A percentile compares a stretch with the other conserved stretches of the same genome.
Evolutionary conservation across 192 early-diverging fungal genomes (phyloP).

Genomic region (Coemansia sp.): DNA sequence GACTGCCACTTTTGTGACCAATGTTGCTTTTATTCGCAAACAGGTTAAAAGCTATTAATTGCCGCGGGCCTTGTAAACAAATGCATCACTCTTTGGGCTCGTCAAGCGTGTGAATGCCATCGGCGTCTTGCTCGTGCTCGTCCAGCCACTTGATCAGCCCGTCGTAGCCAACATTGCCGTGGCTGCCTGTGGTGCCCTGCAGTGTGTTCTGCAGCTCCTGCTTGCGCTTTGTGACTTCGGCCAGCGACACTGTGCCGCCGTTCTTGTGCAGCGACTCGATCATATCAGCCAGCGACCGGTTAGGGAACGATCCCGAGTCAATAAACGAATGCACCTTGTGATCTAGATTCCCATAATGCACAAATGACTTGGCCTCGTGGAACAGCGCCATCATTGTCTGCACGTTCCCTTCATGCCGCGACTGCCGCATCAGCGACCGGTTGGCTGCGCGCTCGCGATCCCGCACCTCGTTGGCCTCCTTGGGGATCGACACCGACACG

Average conservation of each 20-base stretch:
- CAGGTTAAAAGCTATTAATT: no score
- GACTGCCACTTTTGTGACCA: no score
- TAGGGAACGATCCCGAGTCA: conserved; percentile 16
- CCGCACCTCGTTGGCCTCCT: conserved; percentile 35
- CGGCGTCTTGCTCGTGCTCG: conserved; percentile 7
- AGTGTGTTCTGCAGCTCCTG: conserved; percentile 38
- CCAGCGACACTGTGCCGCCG: conserved; percentile 18
- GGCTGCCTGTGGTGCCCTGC: conserved; percentile 46
- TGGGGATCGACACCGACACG: conserved; percentile 30
- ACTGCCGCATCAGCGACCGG: conserved; percentile 10
- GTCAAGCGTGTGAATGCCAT: not conserved
- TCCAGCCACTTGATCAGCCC: conserved; percentile 61
- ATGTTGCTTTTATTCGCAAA: no score
- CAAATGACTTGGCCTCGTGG: conserved; percentile 43
- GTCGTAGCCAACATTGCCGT: conserved; percentile 61
- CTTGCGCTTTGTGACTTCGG: conserved; percentile 25
- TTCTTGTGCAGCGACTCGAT: conserved; percentile 23
- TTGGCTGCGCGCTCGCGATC: conserved; percentile 31
- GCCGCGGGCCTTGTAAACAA: not conserved
- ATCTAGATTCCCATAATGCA: conserved; percentile 39
- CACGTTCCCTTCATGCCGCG: conserved; percentile 38
- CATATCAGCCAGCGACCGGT: conserved; percentile 36
- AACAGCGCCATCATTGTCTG: conserved; percentile 47
- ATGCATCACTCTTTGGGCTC: not conserved
- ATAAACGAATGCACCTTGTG: conserved; percentile 25